Conservation (phyloP, 345 rosid species). For the Corchorus olitorius region DNA sequence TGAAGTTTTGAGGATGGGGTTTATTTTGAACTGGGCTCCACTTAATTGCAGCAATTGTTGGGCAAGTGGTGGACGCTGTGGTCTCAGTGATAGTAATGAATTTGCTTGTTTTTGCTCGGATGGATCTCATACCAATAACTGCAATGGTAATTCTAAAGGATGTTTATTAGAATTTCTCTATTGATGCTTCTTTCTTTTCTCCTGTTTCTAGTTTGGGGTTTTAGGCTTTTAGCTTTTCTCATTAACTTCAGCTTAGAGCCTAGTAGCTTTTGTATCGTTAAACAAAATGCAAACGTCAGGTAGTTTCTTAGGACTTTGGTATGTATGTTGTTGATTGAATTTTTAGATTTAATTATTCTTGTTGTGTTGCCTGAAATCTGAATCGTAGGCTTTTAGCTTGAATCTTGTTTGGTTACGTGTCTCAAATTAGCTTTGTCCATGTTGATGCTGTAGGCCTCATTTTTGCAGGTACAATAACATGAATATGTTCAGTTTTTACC, state of each 20-base stretch:
- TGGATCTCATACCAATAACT: slow-evolving; percentile 36
- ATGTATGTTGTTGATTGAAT: too few relatives aligned
- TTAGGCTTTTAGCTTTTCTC: neutral
- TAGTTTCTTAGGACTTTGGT: neutral
- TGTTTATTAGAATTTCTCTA: neutral
- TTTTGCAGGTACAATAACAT: neutral
- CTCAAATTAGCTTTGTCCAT: neutral
- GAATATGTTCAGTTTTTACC: neutral
- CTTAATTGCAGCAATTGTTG: slow-evolving; percentile 42
- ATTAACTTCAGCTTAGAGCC: neutral
- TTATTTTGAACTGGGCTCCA: slow-evolving; percentile 56
- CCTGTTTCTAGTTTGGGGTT: too few relatives aligned
- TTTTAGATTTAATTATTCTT: neutral
- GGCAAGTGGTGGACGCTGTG: slow-evolving; percentile 54
- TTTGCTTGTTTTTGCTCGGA: slow-evolving; percentile 55
- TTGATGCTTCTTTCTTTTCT: too few relatives aligned
- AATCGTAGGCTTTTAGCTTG: too few relatives aligned
- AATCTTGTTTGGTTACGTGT: too few relatives aligned
- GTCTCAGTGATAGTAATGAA: slow-evolving; percentile 31
- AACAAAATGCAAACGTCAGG: neutral
- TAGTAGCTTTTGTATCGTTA: too few relatives aligned
- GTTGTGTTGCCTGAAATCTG: neutral
- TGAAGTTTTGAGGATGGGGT: slow-evolving; percentile 52
- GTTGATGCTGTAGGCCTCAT: neutral
- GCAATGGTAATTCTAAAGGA: slow-evolving; percentile 30